Evolutionary conservation across 23 red algal species (phyloP).

Genomic region (Cyanidioschyzon merolae): DNA sequence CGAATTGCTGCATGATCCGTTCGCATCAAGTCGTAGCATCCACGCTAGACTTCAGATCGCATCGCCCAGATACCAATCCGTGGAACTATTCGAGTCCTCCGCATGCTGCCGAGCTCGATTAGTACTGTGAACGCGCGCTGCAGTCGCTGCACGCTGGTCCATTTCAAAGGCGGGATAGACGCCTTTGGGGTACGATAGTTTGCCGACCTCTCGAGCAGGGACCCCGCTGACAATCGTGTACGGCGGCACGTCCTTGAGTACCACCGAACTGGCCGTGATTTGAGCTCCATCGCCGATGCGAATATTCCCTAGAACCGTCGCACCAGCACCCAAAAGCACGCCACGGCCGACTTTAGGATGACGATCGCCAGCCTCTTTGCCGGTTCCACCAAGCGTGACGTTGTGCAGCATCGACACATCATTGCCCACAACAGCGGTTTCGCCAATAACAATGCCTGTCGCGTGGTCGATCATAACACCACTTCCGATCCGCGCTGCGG

Average conservation of each 20-base stretch:
- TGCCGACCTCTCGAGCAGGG: conserved; percentile 74
- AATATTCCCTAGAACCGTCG: conserved; percentile 90
- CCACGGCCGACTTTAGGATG: conserved; percentile 92
- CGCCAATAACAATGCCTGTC: conserved; percentile 92
- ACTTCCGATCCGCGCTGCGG: conserved; percentile 70
- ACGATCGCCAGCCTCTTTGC: conserved; percentile 82
- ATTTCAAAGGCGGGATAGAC: conserved; percentile 30
- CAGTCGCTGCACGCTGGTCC: conserved; percentile 22
- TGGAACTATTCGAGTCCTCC: background rate
- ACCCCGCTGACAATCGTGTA: conserved; percentile 88
- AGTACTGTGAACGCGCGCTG: background rate
- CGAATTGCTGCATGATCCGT: too few relatives aligned
- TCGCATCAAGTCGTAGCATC: too few relatives aligned
- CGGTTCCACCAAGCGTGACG: conserved; percentile 91
- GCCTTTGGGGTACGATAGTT: conserved; percentile 27
- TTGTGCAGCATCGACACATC: conserved; percentile 93
- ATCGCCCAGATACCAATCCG: background rate
- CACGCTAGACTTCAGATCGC: background rate
- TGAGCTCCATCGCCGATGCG: conserved; percentile 69
- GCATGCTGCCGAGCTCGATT: background rate
- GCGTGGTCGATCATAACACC: conserved; percentile 90
- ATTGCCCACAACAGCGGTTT: conserved; percentile 82
- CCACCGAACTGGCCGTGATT: conserved; percentile 76
- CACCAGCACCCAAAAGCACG: conserved; percentile 92
- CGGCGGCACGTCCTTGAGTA: conserved; percentile 76